Evolutionary conservation across 1,284 basidiomycete species (phyloP).

Genomic region (Mycena sp.): DNA sequence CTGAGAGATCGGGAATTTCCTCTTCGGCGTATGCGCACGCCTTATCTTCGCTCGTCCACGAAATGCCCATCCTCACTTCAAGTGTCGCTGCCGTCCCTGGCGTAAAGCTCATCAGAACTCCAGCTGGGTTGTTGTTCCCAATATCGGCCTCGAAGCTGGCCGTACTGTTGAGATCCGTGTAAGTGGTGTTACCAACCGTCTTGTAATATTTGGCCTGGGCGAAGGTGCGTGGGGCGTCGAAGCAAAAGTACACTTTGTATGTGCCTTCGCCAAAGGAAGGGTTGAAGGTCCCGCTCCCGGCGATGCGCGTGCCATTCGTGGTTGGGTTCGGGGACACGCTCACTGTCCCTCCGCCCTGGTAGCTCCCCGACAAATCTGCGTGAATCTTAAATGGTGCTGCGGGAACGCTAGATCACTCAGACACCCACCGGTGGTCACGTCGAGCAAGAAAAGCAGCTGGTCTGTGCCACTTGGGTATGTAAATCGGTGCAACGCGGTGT

Average conservation of each 20-base stretch:
- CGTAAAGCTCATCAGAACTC: slow-evolving; percentile 23
- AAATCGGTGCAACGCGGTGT: slow-evolving; percentile 63
- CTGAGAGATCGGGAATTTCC: slow-evolving; percentile 62
- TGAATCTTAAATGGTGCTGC: neutral
- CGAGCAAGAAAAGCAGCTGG: slow-evolving; percentile 59
- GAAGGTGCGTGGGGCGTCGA: slow-evolving; percentile 19
- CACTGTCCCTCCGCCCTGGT: slow-evolving; percentile 4
- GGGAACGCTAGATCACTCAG: neutral
- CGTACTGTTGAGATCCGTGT: slow-evolving; percentile 10
- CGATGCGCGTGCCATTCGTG: slow-evolving; percentile 20
- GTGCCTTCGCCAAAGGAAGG: slow-evolving; percentile 28
- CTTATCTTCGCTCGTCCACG: slow-evolving; percentile 47
- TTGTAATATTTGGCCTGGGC: slow-evolving; percentile 24
- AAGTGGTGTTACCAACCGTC: neutral
- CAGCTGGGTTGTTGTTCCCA: slow-evolving; percentile 17
- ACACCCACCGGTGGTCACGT: slow-evolving; percentile 54
- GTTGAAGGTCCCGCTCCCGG: slow-evolving; percentile 11
- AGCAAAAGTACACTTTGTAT: slow-evolving; percentile 25
- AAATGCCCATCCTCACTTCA: slow-evolving; percentile 24
- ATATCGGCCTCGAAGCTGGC: slow-evolving; percentile 10
- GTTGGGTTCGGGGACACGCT: slow-evolving; percentile 15
- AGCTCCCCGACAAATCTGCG: slow-evolving; percentile 26
- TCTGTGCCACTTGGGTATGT: slow-evolving; percentile 53
- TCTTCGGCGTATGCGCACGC: slow-evolving; percentile 67
- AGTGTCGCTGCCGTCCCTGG: slow-evolving; percentile 12